These are phyloP conservation scores for Candida anutae DNA, from an alignment of 1,139 yeast species.

Conservation along the genomic window DNA sequence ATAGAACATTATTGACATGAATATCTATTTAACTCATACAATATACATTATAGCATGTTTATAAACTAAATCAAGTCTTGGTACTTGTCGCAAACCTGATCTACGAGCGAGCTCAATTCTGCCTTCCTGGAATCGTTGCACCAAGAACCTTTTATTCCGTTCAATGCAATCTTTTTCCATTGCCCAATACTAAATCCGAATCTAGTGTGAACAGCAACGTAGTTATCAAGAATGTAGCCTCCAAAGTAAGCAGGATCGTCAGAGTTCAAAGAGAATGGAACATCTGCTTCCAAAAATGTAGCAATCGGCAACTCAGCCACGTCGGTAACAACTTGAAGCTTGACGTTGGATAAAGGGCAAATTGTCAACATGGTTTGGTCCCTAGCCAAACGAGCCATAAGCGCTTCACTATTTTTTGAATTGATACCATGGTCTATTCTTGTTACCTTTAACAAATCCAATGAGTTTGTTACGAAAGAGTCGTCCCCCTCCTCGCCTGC, in stretches of 20 bases:
- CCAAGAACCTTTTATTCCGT: constrained; percentile 69
- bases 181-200: constrained; percentile 50
- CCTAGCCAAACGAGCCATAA: constrained; percentile 48
- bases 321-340: constrained; percentile 63
- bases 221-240: constrained; percentile 72
- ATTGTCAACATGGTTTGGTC: constrained; percentile 52
- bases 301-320: constrained; percentile 59
- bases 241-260: constrained; percentile 89
- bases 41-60: background rate
- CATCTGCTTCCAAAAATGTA: constrained; percentile 48
- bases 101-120: constrained; percentile 36
- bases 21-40: background rate
- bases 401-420: constrained; percentile 43
- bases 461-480: constrained; percentile 47
- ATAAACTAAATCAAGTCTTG: no score
- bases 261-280: constrained; percentile 71
- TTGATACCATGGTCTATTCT: constrained; percentile 79
- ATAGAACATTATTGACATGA: background rate
- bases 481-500: constrained; percentile 87
- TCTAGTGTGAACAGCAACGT: constrained; percentile 53
- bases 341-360: constrained; percentile 72
- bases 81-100: constrained; percentile 38
- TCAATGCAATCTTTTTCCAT: constrained; percentile 53
- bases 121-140: constrained; percentile 45
- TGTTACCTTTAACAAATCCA: constrained; percentile 51